Percentiles rank a stretch among this genome's conserved stretches.
Conservation (phyloP, 2,329 filamentous ascomycete genomes). For the Raffaelea albimanens region DNA sequence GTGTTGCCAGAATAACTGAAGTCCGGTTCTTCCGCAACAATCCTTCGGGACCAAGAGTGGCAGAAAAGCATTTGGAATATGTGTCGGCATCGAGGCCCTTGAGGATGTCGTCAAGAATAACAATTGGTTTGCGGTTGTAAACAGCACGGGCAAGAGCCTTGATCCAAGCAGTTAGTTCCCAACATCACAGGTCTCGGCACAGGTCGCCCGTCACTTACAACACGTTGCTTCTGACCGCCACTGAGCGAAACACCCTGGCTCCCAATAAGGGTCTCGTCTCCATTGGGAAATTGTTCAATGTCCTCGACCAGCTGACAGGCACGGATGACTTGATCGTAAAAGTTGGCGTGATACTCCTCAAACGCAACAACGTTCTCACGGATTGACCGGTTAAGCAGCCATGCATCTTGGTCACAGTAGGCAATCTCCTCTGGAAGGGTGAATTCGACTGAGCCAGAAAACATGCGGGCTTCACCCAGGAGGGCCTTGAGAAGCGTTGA, state of each 20-base stretch:
- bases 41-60: slow-evolving; percentile 6
- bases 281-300: slow-evolving; percentile 12
- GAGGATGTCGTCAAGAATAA: slow-evolving; percentile 11
- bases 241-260: slow-evolving; percentile 19
- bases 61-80: slow-evolving; percentile 5
- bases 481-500: slow-evolving; percentile 28
- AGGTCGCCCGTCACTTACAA: slow-evolving; percentile 12
- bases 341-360: slow-evolving; percentile 7
- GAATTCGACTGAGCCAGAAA: slow-evolving; percentile 18
- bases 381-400: slow-evolving; percentile 32
- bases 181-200: not conserved
- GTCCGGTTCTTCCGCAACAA: slow-evolving; percentile 6
- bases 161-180: not conserved
- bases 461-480: slow-evolving; percentile 23
- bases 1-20: slow-evolving; percentile 7
- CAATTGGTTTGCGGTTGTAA: slow-evolving; percentile 20
- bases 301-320: slow-evolving; percentile 20
- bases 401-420: slow-evolving; percentile 34
- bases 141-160: slow-evolving; percentile 36
- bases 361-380: slow-evolving; percentile 27
- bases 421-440: slow-evolving; percentile 19
- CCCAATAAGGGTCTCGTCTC: slow-evolving; percentile 18
- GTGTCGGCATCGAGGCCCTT: slow-evolving; percentile 10
- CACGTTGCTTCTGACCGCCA: slow-evolving; percentile 21
- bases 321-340: slow-evolving; percentile 17